Base-by-base conservation (phyloP, 768 basidiomycete genomes). In the Phylloporus sp. region DNA sequence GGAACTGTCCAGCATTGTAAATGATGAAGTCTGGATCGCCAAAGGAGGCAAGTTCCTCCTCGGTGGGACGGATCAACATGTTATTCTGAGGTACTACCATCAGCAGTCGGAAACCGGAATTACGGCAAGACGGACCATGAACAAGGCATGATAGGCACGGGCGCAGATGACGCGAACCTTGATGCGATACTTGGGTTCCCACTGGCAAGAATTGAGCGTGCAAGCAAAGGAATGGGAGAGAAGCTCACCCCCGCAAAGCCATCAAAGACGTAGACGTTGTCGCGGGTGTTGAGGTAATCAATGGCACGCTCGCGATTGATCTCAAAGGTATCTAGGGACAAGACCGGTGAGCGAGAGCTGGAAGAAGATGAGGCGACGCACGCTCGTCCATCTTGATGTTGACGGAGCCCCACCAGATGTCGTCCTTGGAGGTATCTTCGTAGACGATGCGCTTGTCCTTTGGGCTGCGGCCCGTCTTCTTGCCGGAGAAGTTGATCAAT, bases 381-480 rank as follows among this genome's bases (percentile, higher is more conserved):
- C 88, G 90, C 64, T 91, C 90, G 64, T 96, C 93, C 85, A 95
- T 88, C 77, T 96, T 95, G 73, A 98, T 98, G 75, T 99, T 99
- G 59, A 98, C 93, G 24, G 90, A 86, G 32, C 96, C 95, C 96
- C 96, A 98, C 94, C 96, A 99, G 67, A 99, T 86, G 53, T 97
- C 82, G 64, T 97, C 92, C 71, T 92, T 96, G 71, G 82, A 86
- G 42, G 90, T 86, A 58, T 98, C 94, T 69, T 99, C 96, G 66
- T 77, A 98, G 62, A 99, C 96, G 63, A 99, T 97, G 52, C 96
- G 93, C 80, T 98, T 99, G 81, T 99, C 96, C 68, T 98, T 99
- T 43, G 96, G 96, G 57, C 83, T 86, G 39, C 96, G 80, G 46
- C 96, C 96, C 3, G 96, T 98, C 78, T 99, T 99, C 79, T 97